Percentiles rank a stretch among this genome's conserved stretches.
Evolutionary conservation across 2,329 filamentous ascomycete species (phyloP).

Genomic region (Fusarium redolens): DNA sequence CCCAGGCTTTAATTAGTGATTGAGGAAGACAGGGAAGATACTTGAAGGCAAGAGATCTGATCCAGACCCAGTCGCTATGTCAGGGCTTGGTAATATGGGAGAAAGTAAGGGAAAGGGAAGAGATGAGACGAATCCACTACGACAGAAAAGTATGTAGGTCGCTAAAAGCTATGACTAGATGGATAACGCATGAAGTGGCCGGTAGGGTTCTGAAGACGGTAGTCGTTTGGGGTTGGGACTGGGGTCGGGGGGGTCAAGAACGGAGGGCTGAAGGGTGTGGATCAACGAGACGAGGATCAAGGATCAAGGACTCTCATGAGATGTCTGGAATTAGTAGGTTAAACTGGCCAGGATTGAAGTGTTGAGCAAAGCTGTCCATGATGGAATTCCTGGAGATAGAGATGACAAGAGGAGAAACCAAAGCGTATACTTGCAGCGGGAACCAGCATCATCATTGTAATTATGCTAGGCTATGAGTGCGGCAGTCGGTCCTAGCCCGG

Average conservation of each 20-base stretch:
- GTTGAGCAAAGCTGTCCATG: conserved; percentile 15
- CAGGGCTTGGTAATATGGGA: conserved; percentile 31
- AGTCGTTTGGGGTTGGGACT: conserved; percentile 46
- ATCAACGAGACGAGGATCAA: conserved; percentile 34
- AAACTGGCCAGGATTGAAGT: conserved; percentile 14
- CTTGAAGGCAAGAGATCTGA: conserved; percentile 23
- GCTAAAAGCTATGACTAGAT: conserved; percentile 42
- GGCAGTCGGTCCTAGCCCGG: conserved; percentile 31
- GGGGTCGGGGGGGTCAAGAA: conserved; percentile 38
- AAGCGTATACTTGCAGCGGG: conserved; percentile 39
- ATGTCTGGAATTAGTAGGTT: conserved; percentile 19
- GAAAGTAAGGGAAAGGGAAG: conserved; percentile 36
- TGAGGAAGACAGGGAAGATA: conserved; percentile 10
- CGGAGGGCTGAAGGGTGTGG: conserved; percentile 45
- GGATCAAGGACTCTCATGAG: conserved; percentile 34
- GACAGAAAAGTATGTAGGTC: conserved; percentile 38
- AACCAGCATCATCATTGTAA: conserved; percentile 43
- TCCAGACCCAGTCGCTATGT: conserved; percentile 28
- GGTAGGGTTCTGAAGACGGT: conserved; percentile 46
- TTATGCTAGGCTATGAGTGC: conserved; percentile 26
- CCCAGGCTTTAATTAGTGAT: conserved; percentile 25
- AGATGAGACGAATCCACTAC: conserved; percentile 48
- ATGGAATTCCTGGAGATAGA: conserved; percentile 17
- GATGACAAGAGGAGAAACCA: conserved; percentile 15
- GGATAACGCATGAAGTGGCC: conserved; percentile 44